Evolutionary conservation across 768 basidiomycete species (phyloP).

Genomic region (Cystofilobasidium bisporidii): DNA sequence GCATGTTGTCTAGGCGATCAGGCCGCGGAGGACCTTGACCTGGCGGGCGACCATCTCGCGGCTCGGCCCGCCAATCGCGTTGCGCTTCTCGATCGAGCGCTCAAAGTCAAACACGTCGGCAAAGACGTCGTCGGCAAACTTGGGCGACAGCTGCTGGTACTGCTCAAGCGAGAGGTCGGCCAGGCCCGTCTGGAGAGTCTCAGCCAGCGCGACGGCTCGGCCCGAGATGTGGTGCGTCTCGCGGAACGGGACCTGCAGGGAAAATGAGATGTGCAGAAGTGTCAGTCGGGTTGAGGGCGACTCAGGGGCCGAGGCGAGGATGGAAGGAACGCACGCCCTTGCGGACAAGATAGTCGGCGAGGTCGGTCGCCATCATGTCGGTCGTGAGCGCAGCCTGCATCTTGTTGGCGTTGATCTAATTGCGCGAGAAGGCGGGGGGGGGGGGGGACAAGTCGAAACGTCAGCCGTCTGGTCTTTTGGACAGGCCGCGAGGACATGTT

Average conservation of each 20-base stretch:
- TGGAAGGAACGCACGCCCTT: conserved; percentile 65
- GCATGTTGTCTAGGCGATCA: conserved; percentile 33
- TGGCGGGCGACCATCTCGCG: conserved; percentile 74
- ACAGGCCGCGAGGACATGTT: too few species aligned
- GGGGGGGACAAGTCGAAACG: background rate
- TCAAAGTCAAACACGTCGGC: conserved; percentile 82
- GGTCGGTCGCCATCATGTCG: conserved; percentile 97
- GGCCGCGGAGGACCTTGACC: conserved; percentile 57
- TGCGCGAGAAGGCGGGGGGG: background rate
- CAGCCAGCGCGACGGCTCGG: conserved; percentile 87
- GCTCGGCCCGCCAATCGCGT: conserved; percentile 87
- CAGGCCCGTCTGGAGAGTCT: conserved; percentile 67
- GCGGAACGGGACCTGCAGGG: conserved; percentile 78
- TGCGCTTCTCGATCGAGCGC: conserved; percentile 80
- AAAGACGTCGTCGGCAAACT: conserved; percentile 72
- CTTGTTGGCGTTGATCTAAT: conserved; percentile 82
- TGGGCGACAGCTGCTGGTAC: conserved; percentile 61
- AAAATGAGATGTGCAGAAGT: conserved; percentile 2
- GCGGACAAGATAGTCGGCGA: conserved; percentile 96
- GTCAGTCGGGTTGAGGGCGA: conserved; percentile 1
- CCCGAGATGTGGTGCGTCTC: conserved; percentile 98
- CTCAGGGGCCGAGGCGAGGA: background rate
- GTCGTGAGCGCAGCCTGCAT: conserved; percentile 86
- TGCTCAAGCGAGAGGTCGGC: conserved; percentile 71
- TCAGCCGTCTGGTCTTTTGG: too few species aligned